Evolutionary conservation across 495 filamentous ascomycete genomes (phyloP).

Genomic region (Cercophora newfieldiana): DNA sequence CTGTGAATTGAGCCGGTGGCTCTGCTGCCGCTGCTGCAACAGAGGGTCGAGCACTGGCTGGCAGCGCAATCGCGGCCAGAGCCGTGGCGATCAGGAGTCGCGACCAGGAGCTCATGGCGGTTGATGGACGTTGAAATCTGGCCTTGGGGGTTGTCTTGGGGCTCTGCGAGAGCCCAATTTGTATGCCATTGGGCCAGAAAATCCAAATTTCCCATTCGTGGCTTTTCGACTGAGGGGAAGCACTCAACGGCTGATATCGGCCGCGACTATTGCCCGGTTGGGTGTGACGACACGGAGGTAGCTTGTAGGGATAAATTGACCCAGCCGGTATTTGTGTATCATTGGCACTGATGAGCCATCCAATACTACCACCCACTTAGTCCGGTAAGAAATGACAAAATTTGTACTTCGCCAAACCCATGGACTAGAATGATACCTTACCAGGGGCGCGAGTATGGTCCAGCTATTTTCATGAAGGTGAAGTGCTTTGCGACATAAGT

Average conservation of each 20-base stretch:
- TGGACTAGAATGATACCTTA: too few species aligned
- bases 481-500: too few species aligned
- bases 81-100: not conserved
- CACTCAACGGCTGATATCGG: not conserved
- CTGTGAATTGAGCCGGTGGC: constrained; percentile 39
- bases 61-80: not conserved
- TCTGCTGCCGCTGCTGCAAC: not conserved
- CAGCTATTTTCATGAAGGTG: too few species aligned
- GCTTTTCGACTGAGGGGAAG: not conserved
- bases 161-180: not conserved
- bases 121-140: not conserved
- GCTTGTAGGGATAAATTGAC: not conserved
- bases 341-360: not conserved
- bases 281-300: not conserved
- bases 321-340: not conserved
- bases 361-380: not conserved
- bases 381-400: not conserved
- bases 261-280: not conserved
- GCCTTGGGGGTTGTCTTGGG: not conserved
- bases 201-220: not conserved
- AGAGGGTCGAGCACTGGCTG: not conserved
- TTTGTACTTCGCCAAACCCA: too few species aligned
- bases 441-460: too few species aligned
- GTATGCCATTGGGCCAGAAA: not conserved
- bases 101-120: not conserved